A percentile compares a stretch with the other conserved stretches of the same genome.
phyloP scores from a whole-genome alignment of 1,139 yeast species.

The Candida sanyaensis region DNA sequence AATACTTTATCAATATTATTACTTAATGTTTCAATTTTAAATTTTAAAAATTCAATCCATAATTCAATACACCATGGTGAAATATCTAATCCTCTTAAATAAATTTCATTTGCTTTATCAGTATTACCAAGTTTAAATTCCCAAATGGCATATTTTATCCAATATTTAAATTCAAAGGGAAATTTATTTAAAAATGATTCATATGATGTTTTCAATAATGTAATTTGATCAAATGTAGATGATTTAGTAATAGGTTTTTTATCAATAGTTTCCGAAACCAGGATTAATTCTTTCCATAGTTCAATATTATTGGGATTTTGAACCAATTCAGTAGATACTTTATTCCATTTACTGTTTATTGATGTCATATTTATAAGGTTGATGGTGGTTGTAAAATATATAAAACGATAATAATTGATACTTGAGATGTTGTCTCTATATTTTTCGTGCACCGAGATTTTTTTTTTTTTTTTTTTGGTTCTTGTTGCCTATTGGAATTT shows the following conservation, averaged over 20 bases:
- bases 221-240: constrained; percentile 40
- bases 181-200: constrained; percentile 58
- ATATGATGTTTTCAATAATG: constrained; percentile 52
- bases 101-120: constrained; percentile 50
- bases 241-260: constrained; percentile 41
- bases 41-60: constrained; percentile 72
- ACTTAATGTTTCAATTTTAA: constrained; percentile 48
- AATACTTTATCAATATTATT: constrained; percentile 34
- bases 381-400: background rate
- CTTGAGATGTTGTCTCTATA: background rate
- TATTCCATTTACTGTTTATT: constrained; percentile 14
- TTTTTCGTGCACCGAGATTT: background rate
- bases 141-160: constrained; percentile 74
- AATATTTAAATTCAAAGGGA: constrained; percentile 76
- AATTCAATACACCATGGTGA: constrained; percentile 61
- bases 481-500: background rate
- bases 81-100: constrained; percentile 49
- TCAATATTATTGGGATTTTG: constrained; percentile 46
- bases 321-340: constrained; percentile 30
- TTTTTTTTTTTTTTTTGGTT: too few relatives aligned
- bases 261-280: constrained; percentile 26
- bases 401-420: too few relatives aligned
- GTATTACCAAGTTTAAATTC: constrained; percentile 64
- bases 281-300: constrained; percentile 52
- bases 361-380: constrained; percentile 12